These are phyloP conservation scores for Nymphaea thermarum DNA, from an alignment of 164 flowering plant genomes.

Conservation along the genomic window DNA sequence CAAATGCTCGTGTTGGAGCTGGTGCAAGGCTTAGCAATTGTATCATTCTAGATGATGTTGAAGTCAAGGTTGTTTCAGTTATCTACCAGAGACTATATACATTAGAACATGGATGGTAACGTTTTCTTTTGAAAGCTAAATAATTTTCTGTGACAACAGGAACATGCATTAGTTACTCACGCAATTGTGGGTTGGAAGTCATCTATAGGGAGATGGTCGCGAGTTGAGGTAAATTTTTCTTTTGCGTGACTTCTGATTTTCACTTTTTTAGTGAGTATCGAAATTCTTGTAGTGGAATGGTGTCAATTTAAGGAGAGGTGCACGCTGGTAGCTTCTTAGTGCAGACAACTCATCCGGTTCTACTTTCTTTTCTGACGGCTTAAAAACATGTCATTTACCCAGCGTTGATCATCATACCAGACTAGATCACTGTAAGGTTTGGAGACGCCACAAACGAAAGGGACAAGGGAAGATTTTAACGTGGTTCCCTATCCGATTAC, in stretches of 20 bases:
- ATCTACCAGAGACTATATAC: too few relatives aligned
- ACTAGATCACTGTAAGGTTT: too few relatives aligned
- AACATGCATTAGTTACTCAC: slow-evolving; percentile 83
- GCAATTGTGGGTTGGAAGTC: slow-evolving; percentile 98
- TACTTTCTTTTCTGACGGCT: too few relatives aligned
- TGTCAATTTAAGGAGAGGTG: too few relatives aligned
- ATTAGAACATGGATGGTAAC: background rate
- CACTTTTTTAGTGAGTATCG: background rate
- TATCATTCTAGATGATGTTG: slow-evolving; percentile 93
- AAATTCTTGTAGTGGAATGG: too few relatives aligned
- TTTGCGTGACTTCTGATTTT: background rate
- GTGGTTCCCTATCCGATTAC: too few relatives aligned
- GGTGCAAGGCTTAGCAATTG: slow-evolving; percentile 89
- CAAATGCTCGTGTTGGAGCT: slow-evolving; percentile 93
- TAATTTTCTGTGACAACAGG: slow-evolving; percentile 30
- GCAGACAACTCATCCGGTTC: too few relatives aligned
- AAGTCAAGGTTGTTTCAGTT: slow-evolving; percentile 48
- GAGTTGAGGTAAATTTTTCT: slow-evolving; percentile 58
- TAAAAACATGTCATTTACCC: too few relatives aligned
- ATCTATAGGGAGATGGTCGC: slow-evolving; percentile 92
- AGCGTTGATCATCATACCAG: too few relatives aligned
- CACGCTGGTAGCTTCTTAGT: too few relatives aligned
- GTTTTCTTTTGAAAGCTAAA: background rate
- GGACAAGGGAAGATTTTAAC: too few relatives aligned
- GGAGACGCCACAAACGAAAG: too few relatives aligned